Evolutionary conservation across 768 basidiomycete species (phyloP), one percentile per base, ranked within the genome.

Genomic region (Gautieria morchelliformis): DNA sequence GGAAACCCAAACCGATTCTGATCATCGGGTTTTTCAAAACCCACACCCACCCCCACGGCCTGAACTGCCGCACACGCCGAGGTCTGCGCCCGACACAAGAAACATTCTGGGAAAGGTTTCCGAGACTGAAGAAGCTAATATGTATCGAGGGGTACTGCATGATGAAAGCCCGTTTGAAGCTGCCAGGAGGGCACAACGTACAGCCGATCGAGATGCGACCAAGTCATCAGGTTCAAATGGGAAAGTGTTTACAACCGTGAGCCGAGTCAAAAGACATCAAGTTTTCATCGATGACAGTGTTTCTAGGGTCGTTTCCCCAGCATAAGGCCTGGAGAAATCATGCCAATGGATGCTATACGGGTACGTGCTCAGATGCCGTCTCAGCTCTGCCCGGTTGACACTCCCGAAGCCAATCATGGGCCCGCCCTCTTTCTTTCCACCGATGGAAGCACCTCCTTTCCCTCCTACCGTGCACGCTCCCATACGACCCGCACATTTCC

Each of bases 401-500:
- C 17, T 50, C 11, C 19, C 17, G 4, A 24, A 57, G 56, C 22
- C 30, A 33, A 35, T 14, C 19, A 19, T 14, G 17, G 33, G n/a
- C 14, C n/a, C 47, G 11, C 47, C 56, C 20, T 19, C 56, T n/a
- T 57, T 48, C 37, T 49, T 19, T 10, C 56, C 47, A 39, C 45
- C 56, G 11, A 17, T 35, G n/a, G 46, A 57, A 39, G 47, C 56
- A 17, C 56, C 56, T 15, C 32, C 56, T 1, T 57, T 47, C 32
- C 56, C 56, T 35, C 56, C 56, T 15, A 35, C 6, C 24, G 19
- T n/a, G 17, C 56, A 48, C 24, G 17, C 24, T n/a, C 56, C 56
- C 20, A 57, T 57, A n/a, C 33, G 56, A 22, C 46, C 56, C 15
- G 56, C 56, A 20, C 56, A 57, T n/a, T 57, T 57, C 33, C 56